These are phyloP conservation scores for Apostasia shenzhenica DNA, from an alignment of 106 monocot species.

Conservation along the genomic window DNA sequence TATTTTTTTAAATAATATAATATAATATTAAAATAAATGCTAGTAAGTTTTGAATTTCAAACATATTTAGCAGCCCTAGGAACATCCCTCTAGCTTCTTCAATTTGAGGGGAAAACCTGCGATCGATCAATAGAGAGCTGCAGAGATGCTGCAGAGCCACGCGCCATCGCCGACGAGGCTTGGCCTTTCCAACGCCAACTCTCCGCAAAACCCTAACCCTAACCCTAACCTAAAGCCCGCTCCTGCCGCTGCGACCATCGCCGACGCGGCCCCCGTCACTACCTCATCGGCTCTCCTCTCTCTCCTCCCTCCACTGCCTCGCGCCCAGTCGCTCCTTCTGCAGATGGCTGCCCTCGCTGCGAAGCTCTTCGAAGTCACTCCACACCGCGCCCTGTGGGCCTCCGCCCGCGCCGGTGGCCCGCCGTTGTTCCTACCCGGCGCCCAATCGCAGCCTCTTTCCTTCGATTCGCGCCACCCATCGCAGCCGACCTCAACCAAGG, in stretches of 20 bases:
- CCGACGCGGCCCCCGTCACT: conserved; percentile 9
- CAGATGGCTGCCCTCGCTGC: conserved; percentile 75
- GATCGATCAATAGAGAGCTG: not conserved
- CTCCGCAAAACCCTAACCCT: conserved; percentile 26
- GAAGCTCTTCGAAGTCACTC: conserved; percentile 70
- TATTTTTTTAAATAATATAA: too few species aligned
- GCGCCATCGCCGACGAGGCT: conserved; percentile 43
- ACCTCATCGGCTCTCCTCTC: conserved; percentile 58
- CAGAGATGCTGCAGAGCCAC: conserved; percentile 34
- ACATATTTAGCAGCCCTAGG: too few species aligned
- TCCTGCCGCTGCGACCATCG: not conserved
- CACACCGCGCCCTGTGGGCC: conserved; percentile 66
- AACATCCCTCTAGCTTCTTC: too few species aligned
- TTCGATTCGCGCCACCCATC: conserved; percentile 10
- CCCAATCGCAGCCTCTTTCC: conserved; percentile 9
- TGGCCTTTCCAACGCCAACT: conserved; percentile 34
- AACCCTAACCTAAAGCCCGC: conserved; percentile 10
- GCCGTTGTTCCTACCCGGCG: conserved; percentile 40
- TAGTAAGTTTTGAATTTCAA: too few species aligned
- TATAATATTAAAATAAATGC: too few species aligned
- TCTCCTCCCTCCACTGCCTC: conserved; percentile 84
- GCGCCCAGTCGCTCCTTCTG: conserved; percentile 65
- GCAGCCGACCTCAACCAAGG: conserved; percentile 48
- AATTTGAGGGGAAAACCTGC: too few species aligned
- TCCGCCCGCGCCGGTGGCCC: conserved; percentile 51